These are phyloP conservation scores for Citrus maxima DNA, from an alignment of 345 rosid genomes.

Conservation along the genomic window DNA sequence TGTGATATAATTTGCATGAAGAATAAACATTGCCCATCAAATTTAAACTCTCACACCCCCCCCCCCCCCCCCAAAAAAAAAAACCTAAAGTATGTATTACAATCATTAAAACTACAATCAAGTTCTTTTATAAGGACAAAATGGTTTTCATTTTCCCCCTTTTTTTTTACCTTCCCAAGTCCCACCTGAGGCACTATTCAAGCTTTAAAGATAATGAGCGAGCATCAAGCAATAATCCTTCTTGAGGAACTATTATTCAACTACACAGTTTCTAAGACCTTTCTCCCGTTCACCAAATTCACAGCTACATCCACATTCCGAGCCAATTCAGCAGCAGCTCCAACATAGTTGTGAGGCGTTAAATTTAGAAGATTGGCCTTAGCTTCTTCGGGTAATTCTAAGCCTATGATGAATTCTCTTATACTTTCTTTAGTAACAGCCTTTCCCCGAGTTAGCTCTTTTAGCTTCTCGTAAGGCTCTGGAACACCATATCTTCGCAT, in stretches of 20 bases:
- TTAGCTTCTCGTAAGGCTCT: slow-evolving; percentile 91
- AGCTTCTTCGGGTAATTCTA: slow-evolving; percentile 72
- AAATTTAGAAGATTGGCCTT: slow-evolving; percentile 58
- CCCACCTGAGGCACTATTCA: not conserved
- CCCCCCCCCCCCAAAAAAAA: no score
- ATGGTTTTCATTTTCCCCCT: not conserved
- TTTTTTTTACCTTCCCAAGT: not conserved
- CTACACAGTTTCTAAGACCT: slow-evolving; percentile 17
- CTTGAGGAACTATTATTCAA: slow-evolving; percentile 4
- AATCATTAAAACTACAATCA: not conserved
- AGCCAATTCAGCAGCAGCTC: slow-evolving; percentile 74
- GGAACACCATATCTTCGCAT: slow-evolving; percentile 95
- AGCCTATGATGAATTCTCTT: slow-evolving; percentile 56
- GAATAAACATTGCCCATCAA: not conserved
- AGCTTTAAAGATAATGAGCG: not conserved
- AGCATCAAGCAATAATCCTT: not conserved
- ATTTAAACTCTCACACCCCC: not conserved
- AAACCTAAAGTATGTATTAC: not conserved
- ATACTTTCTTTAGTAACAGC: slow-evolving; percentile 72
- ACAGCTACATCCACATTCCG: slow-evolving; percentile 41
- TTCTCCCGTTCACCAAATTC: slow-evolving; percentile 25
- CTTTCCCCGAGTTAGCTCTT: slow-evolving; percentile 90
- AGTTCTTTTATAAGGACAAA: not conserved
- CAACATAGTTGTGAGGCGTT: slow-evolving; percentile 75
- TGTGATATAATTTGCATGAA: not conserved